Percentiles rank a stretch among this genome's conserved stretches.
These are phyloP conservation scores for Canna indica DNA, from an alignment of 176 grass and related monocot species.

Conservation along the genomic window DNA sequence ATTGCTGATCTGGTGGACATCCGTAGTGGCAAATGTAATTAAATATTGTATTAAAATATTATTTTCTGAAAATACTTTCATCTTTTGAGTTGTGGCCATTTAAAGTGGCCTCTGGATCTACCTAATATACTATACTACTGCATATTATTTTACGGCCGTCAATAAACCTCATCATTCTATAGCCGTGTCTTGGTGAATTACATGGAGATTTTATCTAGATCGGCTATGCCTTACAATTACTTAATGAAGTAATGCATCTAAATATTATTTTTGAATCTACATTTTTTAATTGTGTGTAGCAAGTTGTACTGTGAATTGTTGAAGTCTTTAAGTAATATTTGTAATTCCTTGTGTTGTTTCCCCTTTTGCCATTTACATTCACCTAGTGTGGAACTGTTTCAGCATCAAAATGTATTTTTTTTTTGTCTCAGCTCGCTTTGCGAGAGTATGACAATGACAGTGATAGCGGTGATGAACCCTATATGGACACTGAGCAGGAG, in stretches of 20 bases:
- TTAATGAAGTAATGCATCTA: too few species aligned
- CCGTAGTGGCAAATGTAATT: too few species aligned
- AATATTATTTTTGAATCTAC: too few species aligned
- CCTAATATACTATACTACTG: neutral
- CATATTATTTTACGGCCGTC: neutral
- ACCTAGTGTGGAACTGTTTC: too few species aligned
- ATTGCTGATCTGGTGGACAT: too few species aligned
- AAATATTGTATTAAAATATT: too few species aligned
- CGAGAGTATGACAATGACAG: conserved; percentile 59
- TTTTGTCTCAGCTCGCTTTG: conserved; percentile 45
- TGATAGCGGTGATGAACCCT: conserved; percentile 30
- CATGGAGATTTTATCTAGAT: too few species aligned
- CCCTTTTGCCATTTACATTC: neutral
- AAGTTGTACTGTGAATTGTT: neutral
- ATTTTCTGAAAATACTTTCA: too few species aligned
- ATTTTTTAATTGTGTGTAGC: too few species aligned
- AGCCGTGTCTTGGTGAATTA: too few species aligned
- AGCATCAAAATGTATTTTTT: neutral
- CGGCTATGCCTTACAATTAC: too few species aligned
- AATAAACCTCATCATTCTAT: neutral
- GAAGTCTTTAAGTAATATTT: neutral
- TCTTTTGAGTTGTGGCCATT: too few species aligned
- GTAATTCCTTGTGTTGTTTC: neutral
- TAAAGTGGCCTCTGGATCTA: neutral
- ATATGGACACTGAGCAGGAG: conserved; percentile 29